phyloP scores from a whole-genome alignment of 2,329 filamentous ascomycete genomes.

The Annulohypoxylon truncatum region DNA sequence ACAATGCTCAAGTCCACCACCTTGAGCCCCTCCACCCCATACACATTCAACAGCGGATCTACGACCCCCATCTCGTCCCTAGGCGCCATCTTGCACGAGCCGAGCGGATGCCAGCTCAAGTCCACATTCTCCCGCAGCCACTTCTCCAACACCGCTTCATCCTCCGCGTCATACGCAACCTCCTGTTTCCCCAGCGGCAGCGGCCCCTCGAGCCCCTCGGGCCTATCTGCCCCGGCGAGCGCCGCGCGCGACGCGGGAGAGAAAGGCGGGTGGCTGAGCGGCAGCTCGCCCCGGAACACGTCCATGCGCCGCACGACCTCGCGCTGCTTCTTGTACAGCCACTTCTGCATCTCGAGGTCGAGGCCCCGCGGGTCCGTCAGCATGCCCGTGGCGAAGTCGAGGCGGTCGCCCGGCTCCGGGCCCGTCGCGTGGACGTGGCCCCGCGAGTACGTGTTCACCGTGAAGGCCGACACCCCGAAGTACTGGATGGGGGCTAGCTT shows the following conservation, averaged over 20 bases:
- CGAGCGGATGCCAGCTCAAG: slow-evolving; percentile 4
- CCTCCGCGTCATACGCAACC: background rate
- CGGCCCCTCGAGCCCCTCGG: slow-evolving; percentile 1
- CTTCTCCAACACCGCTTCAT: background rate
- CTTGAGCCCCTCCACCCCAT: slow-evolving; percentile 5
- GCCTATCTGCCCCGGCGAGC: background rate
- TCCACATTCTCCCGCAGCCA: background rate
- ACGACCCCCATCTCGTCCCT: slow-evolving; percentile 8
- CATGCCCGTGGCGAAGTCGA: slow-evolving; percentile 69
- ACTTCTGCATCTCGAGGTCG: slow-evolving; percentile 68
- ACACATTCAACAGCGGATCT: background rate
- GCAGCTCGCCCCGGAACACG: slow-evolving; percentile 57
- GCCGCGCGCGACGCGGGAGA: background rate
- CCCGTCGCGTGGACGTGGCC: slow-evolving; percentile 70
- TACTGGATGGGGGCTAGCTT: slow-evolving; percentile 56
- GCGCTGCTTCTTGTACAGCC: slow-evolving; percentile 74
- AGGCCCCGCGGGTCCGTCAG: slow-evolving; percentile 60
- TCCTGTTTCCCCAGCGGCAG: slow-evolving; percentile 1
- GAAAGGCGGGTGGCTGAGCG: background rate
- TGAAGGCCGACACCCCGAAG: slow-evolving; percentile 62
- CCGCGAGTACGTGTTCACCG: slow-evolving; percentile 69
- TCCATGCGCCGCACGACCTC: slow-evolving; percentile 68
- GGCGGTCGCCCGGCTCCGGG: slow-evolving; percentile 52
- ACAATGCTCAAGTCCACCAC: slow-evolving; percentile 8
- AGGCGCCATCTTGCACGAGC: slow-evolving; percentile 9